Base-by-base conservation (phyloP, 495 filamentous ascomycete genomes). In the Thermothielavioides terrestris region DNA sequence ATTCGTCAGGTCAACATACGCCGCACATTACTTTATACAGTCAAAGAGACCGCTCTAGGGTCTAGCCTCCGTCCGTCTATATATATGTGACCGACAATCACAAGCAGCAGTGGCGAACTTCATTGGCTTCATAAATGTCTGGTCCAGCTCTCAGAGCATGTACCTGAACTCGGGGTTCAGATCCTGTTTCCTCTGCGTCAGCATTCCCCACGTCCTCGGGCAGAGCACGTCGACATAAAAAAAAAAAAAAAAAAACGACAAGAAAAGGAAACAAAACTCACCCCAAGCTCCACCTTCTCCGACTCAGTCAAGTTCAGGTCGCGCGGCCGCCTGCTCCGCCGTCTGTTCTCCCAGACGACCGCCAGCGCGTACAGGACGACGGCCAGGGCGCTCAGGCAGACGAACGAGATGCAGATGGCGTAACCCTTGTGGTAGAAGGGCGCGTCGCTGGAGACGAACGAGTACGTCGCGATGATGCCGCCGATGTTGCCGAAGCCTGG, bases 401-500 rank as follows among this genome's bases (percentile, higher is more conserved):
- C 73, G 58, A 95, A 95, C 0, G 71, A 80, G 4, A 96, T 65
- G 59, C 82, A 86, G 52, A 96, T 87, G 27, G 71, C 72, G 67
- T 91, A 95, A 0, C 92, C 92, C 18, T 77, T 77, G 12, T 69
- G 80, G 63, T 84, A 95, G 2, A 70, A 58, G 6, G 85, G 84
- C 2, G 78, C 80, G 62, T 96, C 88, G 39, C 75, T 80, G 6
- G 63, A 56, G 21, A 92, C 55, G 66, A 97, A 98, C 0, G 81
- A 73, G 67, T 84, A 96, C 0, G 88, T 90, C 0, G 91, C 77
- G 47, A 96, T 89, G 55, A 98, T 94, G 12, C 91, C 92, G 31
- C 89, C 90, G 52, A 89, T 85, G 56, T 96, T 95, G n/a, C 91
- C 91, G 55, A 94, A 94, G 0, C 85, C 59, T 61, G 26, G n/a